Conservation (phyloP, 257 asterid species). For the Mitragyna speciosa region DNA sequence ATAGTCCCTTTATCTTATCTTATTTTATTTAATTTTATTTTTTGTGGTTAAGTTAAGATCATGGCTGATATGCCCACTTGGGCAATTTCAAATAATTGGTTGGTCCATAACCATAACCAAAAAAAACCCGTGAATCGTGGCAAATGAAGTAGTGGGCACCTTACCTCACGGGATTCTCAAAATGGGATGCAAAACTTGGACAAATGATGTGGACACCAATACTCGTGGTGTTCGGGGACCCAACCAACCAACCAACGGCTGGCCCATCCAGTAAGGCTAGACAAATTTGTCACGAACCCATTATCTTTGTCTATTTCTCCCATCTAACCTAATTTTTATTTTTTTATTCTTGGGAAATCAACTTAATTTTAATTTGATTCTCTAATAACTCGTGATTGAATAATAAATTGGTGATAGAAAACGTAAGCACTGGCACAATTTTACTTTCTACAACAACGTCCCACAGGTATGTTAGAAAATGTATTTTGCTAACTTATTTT, state of each 20-base stretch:
- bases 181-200: neutral
- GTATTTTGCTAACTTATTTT: no score
- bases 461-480: no score
- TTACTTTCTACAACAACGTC: no score
- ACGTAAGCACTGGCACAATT: no score
- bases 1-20: no score
- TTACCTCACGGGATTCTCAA: neutral
- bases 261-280: neutral
- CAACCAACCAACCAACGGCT: neutral
- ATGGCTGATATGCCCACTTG: no score
- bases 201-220: neutral
- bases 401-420: no score
- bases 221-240: neutral
- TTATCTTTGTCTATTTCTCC: neutral
- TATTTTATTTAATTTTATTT: no score
- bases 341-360: neutral
- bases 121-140: neutral
- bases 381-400: no score
- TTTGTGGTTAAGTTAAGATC: no score
- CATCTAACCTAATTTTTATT: neutral
- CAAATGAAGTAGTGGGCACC: neutral
- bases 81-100: neutral
- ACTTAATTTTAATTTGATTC: neutral
- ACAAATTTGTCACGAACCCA: neutral
- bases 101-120: constrained; percentile 6